These are phyloP conservation scores for Herpetomonas samuelpessoai DNA, from an alignment of 208 protist genomes.

Conservation along the genomic window DNA sequence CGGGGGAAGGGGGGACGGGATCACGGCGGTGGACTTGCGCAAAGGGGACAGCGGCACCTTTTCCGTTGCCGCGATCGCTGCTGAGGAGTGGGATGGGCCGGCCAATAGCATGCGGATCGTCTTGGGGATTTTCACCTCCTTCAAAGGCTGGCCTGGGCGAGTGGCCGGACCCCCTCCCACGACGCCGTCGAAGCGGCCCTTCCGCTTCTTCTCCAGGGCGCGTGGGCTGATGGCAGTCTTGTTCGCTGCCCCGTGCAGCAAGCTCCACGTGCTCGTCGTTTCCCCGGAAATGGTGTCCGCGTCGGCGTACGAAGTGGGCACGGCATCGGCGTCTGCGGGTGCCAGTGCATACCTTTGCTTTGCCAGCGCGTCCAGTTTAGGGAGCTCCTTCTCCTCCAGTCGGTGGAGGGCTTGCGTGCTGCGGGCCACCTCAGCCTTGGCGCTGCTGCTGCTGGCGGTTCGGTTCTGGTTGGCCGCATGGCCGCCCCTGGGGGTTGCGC, in stretches of 20 bases:
- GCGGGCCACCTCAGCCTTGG: conserved; percentile 31
- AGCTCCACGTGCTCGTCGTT: conserved; percentile 1
- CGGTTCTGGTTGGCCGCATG: too few species aligned
- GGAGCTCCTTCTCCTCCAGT: conserved; percentile 74
- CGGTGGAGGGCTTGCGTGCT: conserved; percentile 56
- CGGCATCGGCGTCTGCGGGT: not conserved
- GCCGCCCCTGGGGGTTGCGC: too few species aligned
- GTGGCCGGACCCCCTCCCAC: too few species aligned
- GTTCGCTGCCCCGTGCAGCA: conserved; percentile 1
- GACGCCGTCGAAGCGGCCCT: too few species aligned
- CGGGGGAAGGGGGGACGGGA: conserved; percentile 12
- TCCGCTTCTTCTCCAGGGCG: not conserved
- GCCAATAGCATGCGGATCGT: not conserved
- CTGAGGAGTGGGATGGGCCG: not conserved
- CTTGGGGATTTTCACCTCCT: conserved; percentile 8
- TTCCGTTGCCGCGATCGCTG: not conserved
- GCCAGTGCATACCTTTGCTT: conserved; percentile 36
- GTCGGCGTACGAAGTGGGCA: not conserved
- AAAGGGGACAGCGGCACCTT: not conserved
- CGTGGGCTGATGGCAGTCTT: conserved; percentile 4
- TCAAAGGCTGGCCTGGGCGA: not conserved
- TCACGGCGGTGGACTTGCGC: conserved; percentile 2
- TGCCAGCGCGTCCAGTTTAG: conserved; percentile 44
- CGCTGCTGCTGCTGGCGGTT: too few species aligned
- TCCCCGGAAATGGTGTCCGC: not conserved